phyloP scores from a whole-genome alignment of 2,329 filamentous ascomycete genomes.

The Fusarium musae region DNA sequence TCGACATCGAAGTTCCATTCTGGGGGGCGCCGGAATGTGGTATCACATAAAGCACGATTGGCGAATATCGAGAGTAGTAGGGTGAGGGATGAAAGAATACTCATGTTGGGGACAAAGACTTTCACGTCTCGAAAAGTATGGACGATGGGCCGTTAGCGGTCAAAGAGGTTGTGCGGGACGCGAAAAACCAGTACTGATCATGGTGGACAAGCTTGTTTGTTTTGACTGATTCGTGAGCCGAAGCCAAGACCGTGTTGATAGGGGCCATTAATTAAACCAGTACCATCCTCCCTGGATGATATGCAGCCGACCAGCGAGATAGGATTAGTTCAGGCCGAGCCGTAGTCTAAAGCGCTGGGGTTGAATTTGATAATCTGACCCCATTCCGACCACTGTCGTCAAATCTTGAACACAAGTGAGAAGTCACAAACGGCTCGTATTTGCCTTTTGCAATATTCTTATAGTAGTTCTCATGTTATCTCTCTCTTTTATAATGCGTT shows the following conservation, averaged over 20 bases:
- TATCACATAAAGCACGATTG: accelerated
- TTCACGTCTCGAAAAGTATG: accelerated
- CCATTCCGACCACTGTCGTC: accelerated
- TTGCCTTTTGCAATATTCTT: accelerated
- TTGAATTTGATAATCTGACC: background rate
- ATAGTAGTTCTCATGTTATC: accelerated
- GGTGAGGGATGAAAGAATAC: accelerated
- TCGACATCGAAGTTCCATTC: background rate
- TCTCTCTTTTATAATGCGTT: too few relatives aligned
- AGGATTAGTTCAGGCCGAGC: background rate
- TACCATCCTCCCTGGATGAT: accelerated
- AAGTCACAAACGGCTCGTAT: accelerated
- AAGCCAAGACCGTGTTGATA: accelerated
- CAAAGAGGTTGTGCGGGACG: background rate
- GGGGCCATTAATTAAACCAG: background rate
- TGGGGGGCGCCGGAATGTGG: background rate
- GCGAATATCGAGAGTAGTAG: accelerated
- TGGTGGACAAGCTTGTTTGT: background rate
- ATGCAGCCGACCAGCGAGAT: background rate
- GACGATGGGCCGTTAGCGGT: accelerated
- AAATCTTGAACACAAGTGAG: accelerated
- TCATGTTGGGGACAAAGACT: accelerated
- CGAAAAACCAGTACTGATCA: too few relatives aligned
- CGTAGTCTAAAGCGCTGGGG: accelerated
- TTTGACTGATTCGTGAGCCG: background rate